Percentiles rank a stretch among this genome's conserved stretches.
phyloP scores from a whole-genome alignment of 169 alveolate species.

The Hepatocystis sp. region DNA sequence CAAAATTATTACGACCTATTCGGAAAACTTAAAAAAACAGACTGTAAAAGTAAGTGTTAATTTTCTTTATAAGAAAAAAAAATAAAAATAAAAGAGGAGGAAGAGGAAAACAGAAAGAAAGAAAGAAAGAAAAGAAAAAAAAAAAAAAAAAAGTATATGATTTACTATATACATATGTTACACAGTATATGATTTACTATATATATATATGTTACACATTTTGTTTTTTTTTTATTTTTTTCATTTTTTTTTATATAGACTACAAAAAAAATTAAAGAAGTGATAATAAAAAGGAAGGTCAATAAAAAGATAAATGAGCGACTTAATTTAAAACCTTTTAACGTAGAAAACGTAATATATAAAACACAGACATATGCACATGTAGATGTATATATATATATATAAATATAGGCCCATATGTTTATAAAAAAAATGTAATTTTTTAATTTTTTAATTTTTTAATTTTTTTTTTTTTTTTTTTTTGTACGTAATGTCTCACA shows the following conservation, averaged over 20 bases:
- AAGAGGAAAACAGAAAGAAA: too few relatives aligned
- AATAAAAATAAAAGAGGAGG: too few relatives aligned
- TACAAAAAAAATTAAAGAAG: constrained; percentile 84
- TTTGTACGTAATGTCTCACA: constrained; percentile 4
- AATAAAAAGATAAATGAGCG: constrained; percentile 82
- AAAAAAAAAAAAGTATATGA: too few relatives aligned
- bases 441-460: constrained; percentile 30
- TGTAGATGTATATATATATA: too few relatives aligned
- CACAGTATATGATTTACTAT: neutral
- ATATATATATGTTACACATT: neutral
- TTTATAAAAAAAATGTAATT: too few relatives aligned
- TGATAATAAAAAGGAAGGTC: constrained; percentile 65
- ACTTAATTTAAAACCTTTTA: constrained; percentile 78
- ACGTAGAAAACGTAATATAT: constrained; percentile 75
- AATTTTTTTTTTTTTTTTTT: constrained; percentile 21
- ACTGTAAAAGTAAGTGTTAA: constrained; percentile 88
- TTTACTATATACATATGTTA: neutral
- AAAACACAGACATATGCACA: constrained; percentile 80
- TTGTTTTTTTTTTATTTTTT: neutral
- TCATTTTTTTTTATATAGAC: constrained; percentile 62
- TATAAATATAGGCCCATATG: too few relatives aligned
- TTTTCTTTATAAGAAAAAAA: too few relatives aligned
- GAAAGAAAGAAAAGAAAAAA: too few relatives aligned
- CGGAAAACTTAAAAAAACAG: constrained; percentile 83
- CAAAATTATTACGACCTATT: constrained; percentile 84